These are phyloP conservation scores for Nitzschia sp. DNA, from an alignment of 108 stramenopile genomes.

Conservation along the genomic window DNA sequence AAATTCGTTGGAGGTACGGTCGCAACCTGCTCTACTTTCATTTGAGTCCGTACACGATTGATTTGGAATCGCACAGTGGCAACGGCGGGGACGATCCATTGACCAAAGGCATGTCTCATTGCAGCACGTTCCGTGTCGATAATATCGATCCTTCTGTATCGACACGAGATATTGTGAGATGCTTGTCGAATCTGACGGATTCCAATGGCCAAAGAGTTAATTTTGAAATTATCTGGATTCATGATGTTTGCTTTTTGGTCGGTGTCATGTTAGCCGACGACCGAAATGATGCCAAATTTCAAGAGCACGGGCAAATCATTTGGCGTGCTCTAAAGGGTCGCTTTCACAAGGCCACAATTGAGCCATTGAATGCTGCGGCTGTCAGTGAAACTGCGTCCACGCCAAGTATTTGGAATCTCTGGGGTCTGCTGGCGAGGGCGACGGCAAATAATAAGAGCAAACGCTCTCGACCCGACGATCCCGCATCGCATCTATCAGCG, in stretches of 20 bases:
- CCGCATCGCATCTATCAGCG: too few relatives aligned
- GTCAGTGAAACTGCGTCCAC: not conserved
- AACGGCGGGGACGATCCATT: too few relatives aligned
- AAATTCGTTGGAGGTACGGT: conserved; percentile 40
- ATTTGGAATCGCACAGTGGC: conserved; percentile 57
- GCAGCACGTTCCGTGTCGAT: conserved; percentile 62
- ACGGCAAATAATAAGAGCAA: too few relatives aligned
- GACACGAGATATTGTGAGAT: conserved; percentile 66
- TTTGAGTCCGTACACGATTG: conserved; percentile 72
- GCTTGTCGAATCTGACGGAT: conserved; percentile 45
- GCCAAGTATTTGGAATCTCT: conserved; percentile 31
- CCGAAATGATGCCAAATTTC: conserved; percentile 18
- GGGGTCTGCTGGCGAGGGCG: conserved; percentile 22
- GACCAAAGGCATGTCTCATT: conserved; percentile 47
- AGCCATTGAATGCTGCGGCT: not conserved
- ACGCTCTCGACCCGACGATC: too few relatives aligned
- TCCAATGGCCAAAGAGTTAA: conserved; percentile 51
- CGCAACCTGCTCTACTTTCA: conserved; percentile 70
- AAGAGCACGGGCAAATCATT: conserved; percentile 40
- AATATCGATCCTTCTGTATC: conserved; percentile 63
- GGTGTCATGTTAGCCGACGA: conserved; percentile 33
- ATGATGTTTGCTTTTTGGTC: conserved; percentile 76
- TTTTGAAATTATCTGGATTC: conserved; percentile 79
- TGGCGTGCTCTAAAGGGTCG: conserved; percentile 13
- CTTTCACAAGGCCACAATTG: conserved; percentile 22